Percentiles rank a stretch among this genome's conserved stretches.
These are phyloP conservation scores for Pseudozyma thailandica DNA, from an alignment of 1,284 basidiomycete genomes.

Conservation along the genomic window DNA sequence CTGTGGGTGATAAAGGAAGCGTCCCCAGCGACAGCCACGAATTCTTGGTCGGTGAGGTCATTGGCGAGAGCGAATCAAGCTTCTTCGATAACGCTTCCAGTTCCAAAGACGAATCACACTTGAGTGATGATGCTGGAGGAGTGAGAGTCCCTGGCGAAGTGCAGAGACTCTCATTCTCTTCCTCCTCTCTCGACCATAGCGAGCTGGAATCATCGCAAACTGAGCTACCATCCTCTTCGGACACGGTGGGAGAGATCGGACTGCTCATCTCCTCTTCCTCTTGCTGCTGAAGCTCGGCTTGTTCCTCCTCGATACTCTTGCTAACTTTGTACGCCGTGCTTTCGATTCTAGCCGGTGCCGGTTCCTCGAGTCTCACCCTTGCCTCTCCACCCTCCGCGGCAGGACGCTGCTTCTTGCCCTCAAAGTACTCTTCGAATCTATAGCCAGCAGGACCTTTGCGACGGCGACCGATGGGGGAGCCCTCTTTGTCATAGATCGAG, in stretches of 20 bases:
- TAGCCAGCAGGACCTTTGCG: slow-evolving; percentile 44
- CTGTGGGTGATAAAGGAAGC: slow-evolving; percentile 14
- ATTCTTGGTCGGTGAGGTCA: slow-evolving; percentile 7
- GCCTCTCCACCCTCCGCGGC: slow-evolving; percentile 31
- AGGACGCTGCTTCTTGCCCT: slow-evolving; percentile 27
- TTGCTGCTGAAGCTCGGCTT: slow-evolving; percentile 6
- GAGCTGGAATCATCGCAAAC: slow-evolving; percentile 37
- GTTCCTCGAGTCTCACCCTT: slow-evolving; percentile 30
- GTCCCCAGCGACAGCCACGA: slow-evolving; percentile 28
- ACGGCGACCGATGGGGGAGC: slow-evolving; percentile 32
- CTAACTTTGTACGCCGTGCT: slow-evolving; percentile 1
- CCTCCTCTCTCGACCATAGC: slow-evolving; percentile 33
- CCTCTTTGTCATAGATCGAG: slow-evolving; percentile 45
- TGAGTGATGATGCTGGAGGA: no score
- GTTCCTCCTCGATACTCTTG: slow-evolving; percentile 1
- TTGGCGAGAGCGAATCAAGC: slow-evolving; percentile 24
- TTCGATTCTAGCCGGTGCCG: slow-evolving; percentile 30
- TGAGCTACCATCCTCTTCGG: slow-evolving; percentile 16
- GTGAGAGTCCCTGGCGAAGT: slow-evolving; percentile 38
- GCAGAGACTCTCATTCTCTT: slow-evolving; percentile 15
- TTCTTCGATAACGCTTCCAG: no score
- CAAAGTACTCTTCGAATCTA: slow-evolving; percentile 43
- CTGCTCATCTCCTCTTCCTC: slow-evolving; percentile 13
- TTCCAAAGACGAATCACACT: no score
- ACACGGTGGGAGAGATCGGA: slow-evolving; percentile 28